These are phyloP conservation scores for Fusarium succisae DNA, from an alignment of 2,329 filamentous ascomycete species.

Conservation along the genomic window DNA sequence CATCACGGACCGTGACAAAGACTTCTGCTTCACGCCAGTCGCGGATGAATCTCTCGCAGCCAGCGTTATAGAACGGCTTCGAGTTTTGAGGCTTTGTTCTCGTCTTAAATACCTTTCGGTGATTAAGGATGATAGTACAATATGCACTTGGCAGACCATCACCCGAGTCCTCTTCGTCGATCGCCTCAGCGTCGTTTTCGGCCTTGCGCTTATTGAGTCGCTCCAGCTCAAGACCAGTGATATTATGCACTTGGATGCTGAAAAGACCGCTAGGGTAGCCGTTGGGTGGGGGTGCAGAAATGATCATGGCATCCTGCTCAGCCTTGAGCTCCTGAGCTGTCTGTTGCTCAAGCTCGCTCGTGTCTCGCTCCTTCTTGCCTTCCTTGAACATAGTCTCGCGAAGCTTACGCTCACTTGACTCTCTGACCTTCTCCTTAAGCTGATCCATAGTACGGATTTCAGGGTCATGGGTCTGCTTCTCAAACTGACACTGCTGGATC, in stretches of 20 bases:
- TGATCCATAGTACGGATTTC: conserved; percentile 66
- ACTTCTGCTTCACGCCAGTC: conserved; percentile 75
- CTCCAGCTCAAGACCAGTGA: conserved; percentile 72
- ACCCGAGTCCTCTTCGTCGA: conserved; percentile 67
- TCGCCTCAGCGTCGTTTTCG: conserved; percentile 56
- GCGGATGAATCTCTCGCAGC: conserved; percentile 75
- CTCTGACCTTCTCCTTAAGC: conserved; percentile 65
- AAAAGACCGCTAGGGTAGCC: conserved; percentile 73
- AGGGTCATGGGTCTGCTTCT: conserved; percentile 67
- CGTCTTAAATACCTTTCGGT: conserved; percentile 74
- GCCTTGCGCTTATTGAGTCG: conserved; percentile 65
- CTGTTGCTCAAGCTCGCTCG: conserved; percentile 73
- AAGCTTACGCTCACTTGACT: conserved; percentile 67
- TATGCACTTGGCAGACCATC: conserved; percentile 75
- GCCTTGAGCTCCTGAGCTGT: conserved; percentile 72
- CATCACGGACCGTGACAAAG: conserved; percentile 73
- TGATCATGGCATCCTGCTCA: conserved; percentile 70
- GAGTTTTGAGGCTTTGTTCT: conserved; percentile 81
- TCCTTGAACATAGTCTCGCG: conserved; percentile 65
- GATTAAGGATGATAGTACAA: conserved; percentile 78
- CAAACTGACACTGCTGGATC: conserved; percentile 69
- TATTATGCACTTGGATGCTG: conserved; percentile 77
- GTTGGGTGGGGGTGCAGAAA: conserved; percentile 70
- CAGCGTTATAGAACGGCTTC: conserved; percentile 82
- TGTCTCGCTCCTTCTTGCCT: conserved; percentile 61